These are phyloP conservation scores for Triticum turgidum DNA, from an alignment of 176 grass and related monocot species.

Conservation along the genomic window DNA sequence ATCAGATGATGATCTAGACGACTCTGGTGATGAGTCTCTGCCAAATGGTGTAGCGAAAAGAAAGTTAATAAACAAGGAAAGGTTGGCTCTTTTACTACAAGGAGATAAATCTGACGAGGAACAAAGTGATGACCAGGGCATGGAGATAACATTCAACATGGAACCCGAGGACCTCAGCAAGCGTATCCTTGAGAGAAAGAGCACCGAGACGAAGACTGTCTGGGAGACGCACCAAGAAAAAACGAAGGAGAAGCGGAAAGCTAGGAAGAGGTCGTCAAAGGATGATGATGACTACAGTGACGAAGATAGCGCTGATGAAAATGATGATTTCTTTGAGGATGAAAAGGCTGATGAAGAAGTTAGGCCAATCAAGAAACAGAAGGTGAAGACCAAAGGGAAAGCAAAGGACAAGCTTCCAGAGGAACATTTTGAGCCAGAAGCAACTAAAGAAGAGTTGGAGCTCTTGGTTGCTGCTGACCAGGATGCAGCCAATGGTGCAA, in stretches of 20 bases:
- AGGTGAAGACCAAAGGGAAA: constrained; percentile 41
- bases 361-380: constrained; percentile 40
- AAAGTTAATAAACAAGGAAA: constrained; percentile 40
- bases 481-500: constrained; percentile 46
- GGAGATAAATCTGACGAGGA: too few species aligned
- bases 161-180: too few species aligned
- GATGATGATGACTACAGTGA: constrained; percentile 42
- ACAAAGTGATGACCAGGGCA: too few species aligned
- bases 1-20: constrained; percentile 49
- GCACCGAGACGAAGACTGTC: too few species aligned
- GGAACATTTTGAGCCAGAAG: constrained; percentile 49
- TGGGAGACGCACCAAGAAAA: too few species aligned
- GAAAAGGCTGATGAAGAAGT: constrained; percentile 53
- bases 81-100: too few species aligned
- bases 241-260: constrained; percentile 65
- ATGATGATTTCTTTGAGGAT: constrained; percentile 54
- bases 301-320: constrained; percentile 18
- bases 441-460: constrained; percentile 76
- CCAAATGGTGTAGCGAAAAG: constrained; percentile 32
- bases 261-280: constrained; percentile 39
- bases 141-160: too few species aligned
- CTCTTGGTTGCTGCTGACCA: constrained; percentile 64
- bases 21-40: constrained; percentile 13
- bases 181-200: too few species aligned
- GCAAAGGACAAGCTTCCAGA: constrained; percentile 31